phyloP scores from a whole-genome alignment of 2,329 filamentous ascomycete species.

The Capronia coronata region DNA sequence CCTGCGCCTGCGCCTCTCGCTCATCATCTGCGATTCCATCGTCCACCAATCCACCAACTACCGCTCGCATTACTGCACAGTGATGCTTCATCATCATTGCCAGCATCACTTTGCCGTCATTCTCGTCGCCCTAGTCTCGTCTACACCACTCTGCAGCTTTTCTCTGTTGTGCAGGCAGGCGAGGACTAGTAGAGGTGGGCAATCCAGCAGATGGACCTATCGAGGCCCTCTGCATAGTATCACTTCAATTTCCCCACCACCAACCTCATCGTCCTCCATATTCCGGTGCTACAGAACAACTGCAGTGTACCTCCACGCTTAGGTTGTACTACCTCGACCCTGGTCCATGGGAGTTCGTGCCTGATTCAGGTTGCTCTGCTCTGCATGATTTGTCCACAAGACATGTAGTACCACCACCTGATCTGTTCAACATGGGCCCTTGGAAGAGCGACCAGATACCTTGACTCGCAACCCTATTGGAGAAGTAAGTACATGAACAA shows the following conservation, averaged over 20 bases:
- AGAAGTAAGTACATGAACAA: neutral
- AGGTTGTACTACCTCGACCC: neutral
- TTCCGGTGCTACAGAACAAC: no score
- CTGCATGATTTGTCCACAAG: neutral
- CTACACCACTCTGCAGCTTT: no score
- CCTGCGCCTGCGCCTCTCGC: neutral
- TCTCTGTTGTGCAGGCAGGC: no score
- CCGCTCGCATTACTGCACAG: no score
- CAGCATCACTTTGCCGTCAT: neutral
- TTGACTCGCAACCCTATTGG: neutral
- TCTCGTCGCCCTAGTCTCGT: no score
- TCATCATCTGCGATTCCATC: neutral
- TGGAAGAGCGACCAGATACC: neutral
- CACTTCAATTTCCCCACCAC: no score
- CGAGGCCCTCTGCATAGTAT: no score
- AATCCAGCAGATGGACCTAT: no score
- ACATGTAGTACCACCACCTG: neutral
- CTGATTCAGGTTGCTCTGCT: no score
- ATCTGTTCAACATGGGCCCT: neutral
- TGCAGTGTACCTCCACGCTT: neutral
- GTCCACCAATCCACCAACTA: neutral
- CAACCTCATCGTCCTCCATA: neutral
- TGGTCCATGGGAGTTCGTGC: neutral
- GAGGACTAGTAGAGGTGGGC: no score
- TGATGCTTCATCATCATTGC: neutral